Evolutionary conservation across 768 basidiomycete genomes (phyloP), one percentile per base, ranked within the genome.

Genomic region (Dioszegia aurantiaca): DNA sequence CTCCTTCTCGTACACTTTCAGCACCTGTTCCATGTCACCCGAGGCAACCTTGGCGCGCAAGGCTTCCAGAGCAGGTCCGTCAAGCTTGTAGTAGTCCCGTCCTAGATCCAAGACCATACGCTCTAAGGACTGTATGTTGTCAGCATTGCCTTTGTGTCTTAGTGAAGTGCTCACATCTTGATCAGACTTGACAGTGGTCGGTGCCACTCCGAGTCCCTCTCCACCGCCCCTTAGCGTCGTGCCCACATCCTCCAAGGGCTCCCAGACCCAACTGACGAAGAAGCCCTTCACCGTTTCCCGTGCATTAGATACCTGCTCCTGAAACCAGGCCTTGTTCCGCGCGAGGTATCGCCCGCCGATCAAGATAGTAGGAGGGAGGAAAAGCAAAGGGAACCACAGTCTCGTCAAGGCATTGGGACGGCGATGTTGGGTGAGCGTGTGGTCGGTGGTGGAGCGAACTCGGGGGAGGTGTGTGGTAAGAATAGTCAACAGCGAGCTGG

Each of bases 21-120:
- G 81, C 4, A 97, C 86, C 17, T 90, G 82, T 2, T 90, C 91
- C 60, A 97, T 80, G 74, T 97, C 90, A 0, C 94, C 94, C 26
- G 82, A 74, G 40, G 82, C 81, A 46, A 97, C 83, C 64, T 86
- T 83, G 16, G 76, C 72, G 0, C 87, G 83, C 16, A 98, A 79
- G 8, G 77, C 80, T 2, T 79, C 81, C n/a, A 95, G 80, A 67
- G 90, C 86, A 4, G 79, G 77, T 4, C 83, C 77, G 1, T 79
- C 79, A 58, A 89, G 87, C 24, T 82, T 77, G 41, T 93, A 80
- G 69, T 88, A 85, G 64, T 98, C 94, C 58, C 82, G 81, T 0
- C 89, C 91, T 2, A 98, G 81, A 17, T 89, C 82, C 3, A 92
- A 78, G 2, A 89, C 84, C 94, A 98, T 98, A 26, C 94, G 83